A percentile compares a stretch with the other conserved stretches of the same genome.
These are phyloP conservation scores for Rhodotorula sp. DNA, from an alignment of 1,284 basidiomycete species.

Conservation along the genomic window DNA sequence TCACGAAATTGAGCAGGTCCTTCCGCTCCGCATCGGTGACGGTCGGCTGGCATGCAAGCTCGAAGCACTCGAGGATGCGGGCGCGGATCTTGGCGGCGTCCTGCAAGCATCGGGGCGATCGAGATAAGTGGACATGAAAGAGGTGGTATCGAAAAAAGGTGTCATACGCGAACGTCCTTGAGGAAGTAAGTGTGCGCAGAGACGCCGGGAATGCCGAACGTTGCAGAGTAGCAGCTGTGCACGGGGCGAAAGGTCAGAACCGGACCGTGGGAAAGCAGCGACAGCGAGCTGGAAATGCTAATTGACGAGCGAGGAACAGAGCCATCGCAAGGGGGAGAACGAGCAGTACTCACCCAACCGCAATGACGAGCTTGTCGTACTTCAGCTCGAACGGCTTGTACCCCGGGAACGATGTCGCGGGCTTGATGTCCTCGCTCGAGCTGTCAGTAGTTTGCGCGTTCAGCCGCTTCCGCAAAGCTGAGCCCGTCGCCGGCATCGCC, in stretches of 20 bases:
- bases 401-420: slow-evolving; percentile 31
- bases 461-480: neutral
- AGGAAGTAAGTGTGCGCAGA: slow-evolving; percentile 77
- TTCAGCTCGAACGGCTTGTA: slow-evolving; percentile 57
- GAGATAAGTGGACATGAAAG: slow-evolving; percentile 54
- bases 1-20: slow-evolving; percentile 72
- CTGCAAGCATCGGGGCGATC: slow-evolving; percentile 24
- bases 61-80: slow-evolving; percentile 75
- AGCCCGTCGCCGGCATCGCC: slow-evolving; percentile 37
- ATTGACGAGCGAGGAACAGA: too few relatives aligned
- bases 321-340: too few relatives aligned
- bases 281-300: too few relatives aligned
- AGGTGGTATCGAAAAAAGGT: too few relatives aligned
- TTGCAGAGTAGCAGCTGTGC: slow-evolving; percentile 69
- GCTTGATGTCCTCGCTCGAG: neutral
- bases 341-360: slow-evolving; percentile 60
- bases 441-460: neutral
- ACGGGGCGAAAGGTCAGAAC: neutral
- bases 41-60: slow-evolving; percentile 73
- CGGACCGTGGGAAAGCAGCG: neutral
- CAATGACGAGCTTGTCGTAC: slow-evolving; percentile 81
- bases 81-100: slow-evolving; percentile 78
- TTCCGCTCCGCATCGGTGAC: slow-evolving; percentile 66
- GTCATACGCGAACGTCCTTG: slow-evolving; percentile 59
- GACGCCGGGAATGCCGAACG: slow-evolving; percentile 61